A percentile compares a stretch with the other conserved stretches of the same genome.
These are phyloP conservation scores for Xerocomus minutiporus DNA, from an alignment of 1,284 basidiomycete genomes.

Conservation along the genomic window DNA sequence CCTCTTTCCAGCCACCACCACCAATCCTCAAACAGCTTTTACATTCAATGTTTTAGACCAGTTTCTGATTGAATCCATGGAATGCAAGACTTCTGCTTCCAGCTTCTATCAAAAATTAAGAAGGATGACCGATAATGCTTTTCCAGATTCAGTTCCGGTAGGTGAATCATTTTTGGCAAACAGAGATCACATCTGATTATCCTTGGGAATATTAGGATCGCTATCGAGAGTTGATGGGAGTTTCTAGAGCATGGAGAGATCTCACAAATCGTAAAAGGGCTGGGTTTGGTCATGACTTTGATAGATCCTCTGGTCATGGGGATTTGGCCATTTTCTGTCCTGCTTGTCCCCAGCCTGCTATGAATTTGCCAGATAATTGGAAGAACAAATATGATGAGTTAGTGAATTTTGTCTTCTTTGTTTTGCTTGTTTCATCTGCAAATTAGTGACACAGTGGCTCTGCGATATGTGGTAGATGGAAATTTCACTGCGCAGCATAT, in stretches of 20 bases:
- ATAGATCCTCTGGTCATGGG: neutral
- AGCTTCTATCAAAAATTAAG: neutral
- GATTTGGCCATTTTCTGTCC: conserved; percentile 6
- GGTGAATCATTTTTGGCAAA: too few species aligned
- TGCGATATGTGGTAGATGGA: conserved; percentile 13
- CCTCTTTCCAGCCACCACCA: neutral
- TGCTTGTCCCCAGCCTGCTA: conserved; percentile 10
- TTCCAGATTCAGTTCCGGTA: neutral
- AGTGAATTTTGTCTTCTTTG: neutral
- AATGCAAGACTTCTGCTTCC: neutral
- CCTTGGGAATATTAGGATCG: conserved; percentile 2
- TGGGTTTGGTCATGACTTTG: conserved; percentile 1
- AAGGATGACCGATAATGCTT: neutral
- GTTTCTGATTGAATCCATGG: neutral
- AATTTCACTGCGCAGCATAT: conserved; percentile 18
- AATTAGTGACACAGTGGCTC: neutral
- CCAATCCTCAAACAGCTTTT: neutral
- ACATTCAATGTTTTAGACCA: neutral
- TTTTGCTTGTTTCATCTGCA: too few species aligned
- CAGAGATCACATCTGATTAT: too few species aligned
- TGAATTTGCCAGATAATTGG: conserved; percentile 6
- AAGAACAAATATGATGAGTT: neutral
- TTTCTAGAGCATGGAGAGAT: conserved; percentile 8
- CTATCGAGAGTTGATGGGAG: conserved; percentile 11
- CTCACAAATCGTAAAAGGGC: conserved; percentile 6